Base-by-base conservation (phyloP, 805 yeast species). In the Ogataea saltuana region DNA sequence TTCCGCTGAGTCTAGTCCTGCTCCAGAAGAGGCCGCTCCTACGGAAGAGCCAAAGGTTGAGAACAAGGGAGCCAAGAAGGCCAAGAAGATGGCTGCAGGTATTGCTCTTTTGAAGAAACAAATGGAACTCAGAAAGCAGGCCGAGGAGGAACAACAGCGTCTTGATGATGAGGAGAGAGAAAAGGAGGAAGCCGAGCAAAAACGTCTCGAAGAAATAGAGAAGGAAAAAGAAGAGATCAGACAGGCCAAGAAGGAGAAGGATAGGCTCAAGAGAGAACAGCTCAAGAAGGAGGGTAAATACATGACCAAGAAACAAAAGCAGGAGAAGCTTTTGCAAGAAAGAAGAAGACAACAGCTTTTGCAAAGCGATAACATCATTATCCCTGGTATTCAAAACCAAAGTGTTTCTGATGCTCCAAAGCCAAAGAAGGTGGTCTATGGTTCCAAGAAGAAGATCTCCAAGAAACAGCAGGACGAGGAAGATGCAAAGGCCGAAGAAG, bases 201-300 rank as follows among this genome's bases (percentile, higher is more conserved):
- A 64, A 44, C 58, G 58, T 17, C 69, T 69, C 4, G 72, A 69
- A 31, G 83, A 73, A 53, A 93, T 83, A 60, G 96, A 83, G 59
- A 86, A 67, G 19, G 78, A 70, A 42, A 72, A 72, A 44, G 76
- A 75, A 50, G 90, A 78, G 54, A 81, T 78, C 28, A 78, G 75
- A 43, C 72, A 68, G 55, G 74, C 72, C 10, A 91, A 86, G 78
- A 88, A 82, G 59, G 99, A 93, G 67, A 86, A 80, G 63, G 97
- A 91, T 59, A 85, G 77, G 68, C 76, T 77, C 46, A 89, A 85
- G 74, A 84, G 79, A 54, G 99, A 93, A 59, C 91, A 88, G 69
- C 80, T 93, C 64, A 88, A 87, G 69, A 93, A 97, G 26, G 97
- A 91, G 69, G 99, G 99, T 60, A 93, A 93, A 63, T 81, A 83